These are phyloP conservation scores for Septoria linicola DNA, from an alignment of 2,329 filamentous ascomycete species.

Conservation along the genomic window DNA sequence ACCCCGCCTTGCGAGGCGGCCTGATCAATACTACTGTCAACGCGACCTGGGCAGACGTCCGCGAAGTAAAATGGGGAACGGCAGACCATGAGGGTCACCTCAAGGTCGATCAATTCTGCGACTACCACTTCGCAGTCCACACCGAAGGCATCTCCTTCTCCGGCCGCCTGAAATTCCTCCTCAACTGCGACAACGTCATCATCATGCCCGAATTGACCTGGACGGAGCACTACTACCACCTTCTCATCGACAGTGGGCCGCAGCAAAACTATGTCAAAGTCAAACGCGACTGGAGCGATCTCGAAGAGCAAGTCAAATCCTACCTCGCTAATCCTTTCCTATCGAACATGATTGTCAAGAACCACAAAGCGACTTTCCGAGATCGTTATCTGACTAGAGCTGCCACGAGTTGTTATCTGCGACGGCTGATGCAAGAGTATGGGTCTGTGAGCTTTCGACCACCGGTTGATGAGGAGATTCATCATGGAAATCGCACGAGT, in stretches of 20 bases:
- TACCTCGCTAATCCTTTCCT: slow-evolving; percentile 28
- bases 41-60: slow-evolving; percentile 41
- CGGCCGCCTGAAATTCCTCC: slow-evolving; percentile 33
- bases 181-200: slow-evolving; percentile 33
- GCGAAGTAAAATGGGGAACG: slow-evolving; percentile 24
- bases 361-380: slow-evolving; percentile 31
- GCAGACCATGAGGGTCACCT: slow-evolving; percentile 14
- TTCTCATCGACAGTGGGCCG: slow-evolving; percentile 27
- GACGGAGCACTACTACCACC: slow-evolving; percentile 30
- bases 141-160: slow-evolving; percentile 35
- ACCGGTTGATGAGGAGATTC: slow-evolving; percentile 4
- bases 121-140: slow-evolving; percentile 32
- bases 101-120: slow-evolving; percentile 29
- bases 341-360: slow-evolving; percentile 31
- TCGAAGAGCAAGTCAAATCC: slow-evolving; percentile 30
- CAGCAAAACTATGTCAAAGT: slow-evolving; percentile 35
- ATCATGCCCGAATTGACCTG: slow-evolving; percentile 33
- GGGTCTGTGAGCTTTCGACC: slow-evolving; percentile 30
- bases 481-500: neutral
- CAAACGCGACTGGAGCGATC: slow-evolving; percentile 30
- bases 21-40: slow-evolving; percentile 33
- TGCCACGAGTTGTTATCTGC: slow-evolving; percentile 36
- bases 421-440: slow-evolving; percentile 31
- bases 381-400: slow-evolving; percentile 33
- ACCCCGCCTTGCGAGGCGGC: slow-evolving; percentile 28